Conservation (phyloP, 257 asterid genomes). For the Petunia axillaris region DNA sequence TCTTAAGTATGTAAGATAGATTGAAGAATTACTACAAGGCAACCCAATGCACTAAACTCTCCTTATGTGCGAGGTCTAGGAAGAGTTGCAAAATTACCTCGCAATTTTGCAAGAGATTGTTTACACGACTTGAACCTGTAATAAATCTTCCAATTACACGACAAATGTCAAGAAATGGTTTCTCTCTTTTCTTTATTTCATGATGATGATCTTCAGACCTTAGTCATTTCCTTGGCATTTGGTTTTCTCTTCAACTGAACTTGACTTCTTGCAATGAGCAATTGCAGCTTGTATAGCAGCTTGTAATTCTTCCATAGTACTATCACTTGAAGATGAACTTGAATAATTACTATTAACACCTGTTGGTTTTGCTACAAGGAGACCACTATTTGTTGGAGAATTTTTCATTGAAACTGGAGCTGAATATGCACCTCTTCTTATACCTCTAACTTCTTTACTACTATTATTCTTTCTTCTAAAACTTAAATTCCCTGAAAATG, state of each 20-base stretch:
- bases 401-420: conserved; percentile 82
- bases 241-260: conserved; percentile 49
- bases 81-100: too few relatives aligned
- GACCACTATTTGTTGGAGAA: conserved; percentile 90
- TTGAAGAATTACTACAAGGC: not conserved
- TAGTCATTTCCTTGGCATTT: conserved; percentile 34
- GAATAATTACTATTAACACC: conserved; percentile 25
- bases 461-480: conserved; percentile 45
- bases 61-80: too few relatives aligned
- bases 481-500: conserved; percentile 69
- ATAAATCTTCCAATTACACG: too few relatives aligned
- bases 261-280: conserved; percentile 89
- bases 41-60: too few relatives aligned
- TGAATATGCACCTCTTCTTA: conserved; percentile 55
- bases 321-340: conserved; percentile 47
- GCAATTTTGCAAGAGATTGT: too few relatives aligned
- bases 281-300: conserved; percentile 95
- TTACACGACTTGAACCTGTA: too few relatives aligned
- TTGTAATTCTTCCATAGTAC: conserved; percentile 90
- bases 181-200: not conserved
- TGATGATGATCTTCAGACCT: not conserved
- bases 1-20: not conserved
- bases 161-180: not conserved
- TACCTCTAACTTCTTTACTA: conserved; percentile 36
- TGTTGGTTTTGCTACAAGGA: conserved; percentile 53